These are phyloP conservation scores for Henningerozyma blattae DNA, from an alignment of 805 yeast species.

Conservation along the genomic window DNA sequence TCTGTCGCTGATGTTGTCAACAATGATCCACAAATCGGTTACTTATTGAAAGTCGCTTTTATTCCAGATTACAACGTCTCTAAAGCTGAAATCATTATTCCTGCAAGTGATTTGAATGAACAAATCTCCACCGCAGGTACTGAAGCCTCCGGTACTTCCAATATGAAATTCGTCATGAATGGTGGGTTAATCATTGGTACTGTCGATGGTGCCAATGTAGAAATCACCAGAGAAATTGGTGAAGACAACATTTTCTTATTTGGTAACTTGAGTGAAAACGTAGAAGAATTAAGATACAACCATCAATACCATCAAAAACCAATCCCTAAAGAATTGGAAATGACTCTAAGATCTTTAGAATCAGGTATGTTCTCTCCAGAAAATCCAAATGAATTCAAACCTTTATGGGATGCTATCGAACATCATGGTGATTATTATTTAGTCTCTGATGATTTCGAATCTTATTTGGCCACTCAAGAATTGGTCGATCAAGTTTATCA, in stretches of 20 bases:
- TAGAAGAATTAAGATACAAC: slow-evolving; percentile 69
- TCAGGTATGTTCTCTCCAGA: slow-evolving; percentile 60
- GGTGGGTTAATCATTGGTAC: slow-evolving; percentile 94
- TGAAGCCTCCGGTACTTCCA: slow-evolving; percentile 92
- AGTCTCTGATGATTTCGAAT: slow-evolving; percentile 81
- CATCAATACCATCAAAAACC: slow-evolving; percentile 47
- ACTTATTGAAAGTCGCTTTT: slow-evolving; percentile 73
- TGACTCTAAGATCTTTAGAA: slow-evolving; percentile 58
- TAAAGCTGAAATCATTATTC: slow-evolving; percentile 82
- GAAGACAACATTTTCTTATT: slow-evolving; percentile 87
- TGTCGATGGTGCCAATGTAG: slow-evolving; percentile 95
- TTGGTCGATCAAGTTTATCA: slow-evolving; percentile 61
- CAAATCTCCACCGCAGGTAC: slow-evolving; percentile 97
- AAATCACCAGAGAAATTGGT: slow-evolving; percentile 86
- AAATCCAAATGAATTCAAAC: slow-evolving; percentile 43
- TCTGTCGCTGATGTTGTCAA: slow-evolving; percentile 73
- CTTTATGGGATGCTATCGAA: slow-evolving; percentile 57
- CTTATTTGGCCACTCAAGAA: slow-evolving; percentile 71
- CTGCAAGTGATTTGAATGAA: slow-evolving; percentile 84
- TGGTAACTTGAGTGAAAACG: slow-evolving; percentile 84
- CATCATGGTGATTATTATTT: slow-evolving; percentile 76
- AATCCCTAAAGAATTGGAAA: slow-evolving; percentile 45
- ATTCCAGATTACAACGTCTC: slow-evolving; percentile 90
- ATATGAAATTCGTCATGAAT: slow-evolving; percentile 88
- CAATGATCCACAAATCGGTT: slow-evolving; percentile 61